Base-by-base conservation (phyloP, 306 rosid genomes). In the Lathyrus tuberosus region DNA sequence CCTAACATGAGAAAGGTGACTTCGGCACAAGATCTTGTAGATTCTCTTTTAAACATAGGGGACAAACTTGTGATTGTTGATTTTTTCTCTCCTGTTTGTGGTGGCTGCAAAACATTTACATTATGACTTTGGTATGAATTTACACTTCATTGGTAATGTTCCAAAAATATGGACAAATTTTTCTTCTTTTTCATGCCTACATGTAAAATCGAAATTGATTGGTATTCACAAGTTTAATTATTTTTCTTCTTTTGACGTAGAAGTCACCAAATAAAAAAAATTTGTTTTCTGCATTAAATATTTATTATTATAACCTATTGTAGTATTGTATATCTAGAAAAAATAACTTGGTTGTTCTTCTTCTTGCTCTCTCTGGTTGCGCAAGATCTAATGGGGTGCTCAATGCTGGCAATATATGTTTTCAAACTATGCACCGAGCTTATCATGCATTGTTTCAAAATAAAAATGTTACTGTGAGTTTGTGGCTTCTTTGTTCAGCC, bases 71-170 rank as follows among this genome's bases (percentile, higher is more conserved):
- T n/a, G n/a, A n/a, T n/a, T n/a, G 86, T 93, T 59, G 96, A 85
- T 79, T 93, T 93, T 83, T 90, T 85, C 84, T 90, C 96, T 73
- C 98, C 97, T 48, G 95, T 91, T 43, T 93, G 98, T 68, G 96
- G 98, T 72, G 98, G 96, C 58, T 92, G 98, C 93, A 92, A 68
- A 72, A 91, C 96, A n/a, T n/a, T n/a, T n/a, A n/a, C n/a, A n/a
- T n/a, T n/a, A n/a, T n/a, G n/a, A n/a, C n/a, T n/a, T n/a, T n/a
- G n/a, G n/a, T n/a, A n/a, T n/a, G n/a, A n/a, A n/a, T n/a, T n/a
- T n/a, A n/a, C n/a, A n/a, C n/a, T n/a, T n/a, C n/a, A n/a, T n/a
- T n/a, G n/a, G n/a, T n/a, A n/a, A n/a, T n/a, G n/a, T n/a, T n/a
- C n/a, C n/a, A n/a, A n/a, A n/a, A n/a, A n/a, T n/a, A n/a, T n/a